Percentiles rank a stretch among this genome's conserved stretches.
These are phyloP conservation scores for Ustilaginoidea virens DNA, from an alignment of 2,329 filamentous ascomycete genomes.

Conservation along the genomic window DNA sequence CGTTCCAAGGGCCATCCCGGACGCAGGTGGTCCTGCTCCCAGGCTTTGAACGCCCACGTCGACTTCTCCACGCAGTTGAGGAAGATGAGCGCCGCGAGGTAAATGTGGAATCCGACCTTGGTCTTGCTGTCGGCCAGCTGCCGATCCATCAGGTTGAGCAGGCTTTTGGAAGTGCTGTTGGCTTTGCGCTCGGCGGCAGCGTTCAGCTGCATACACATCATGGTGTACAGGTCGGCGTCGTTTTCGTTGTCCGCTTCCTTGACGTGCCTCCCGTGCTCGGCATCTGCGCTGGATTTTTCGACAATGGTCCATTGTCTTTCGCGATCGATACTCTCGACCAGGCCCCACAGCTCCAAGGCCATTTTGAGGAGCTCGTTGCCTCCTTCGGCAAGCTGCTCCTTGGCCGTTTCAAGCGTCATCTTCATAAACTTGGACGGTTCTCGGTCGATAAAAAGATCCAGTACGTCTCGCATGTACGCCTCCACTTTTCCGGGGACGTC, in stretches of 20 bases:
- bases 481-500: slow-evolving; percentile 45
- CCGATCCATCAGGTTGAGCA: slow-evolving; percentile 46
- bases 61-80: slow-evolving; percentile 53
- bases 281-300: slow-evolving; percentile 27
- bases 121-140: slow-evolving; percentile 45
- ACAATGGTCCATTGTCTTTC: slow-evolving; percentile 46
- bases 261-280: slow-evolving; percentile 28
- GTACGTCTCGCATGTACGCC: slow-evolving; percentile 41
- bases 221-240: slow-evolving; percentile 41
- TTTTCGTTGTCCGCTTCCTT: slow-evolving; percentile 31
- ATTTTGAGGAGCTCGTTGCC: slow-evolving; percentile 40
- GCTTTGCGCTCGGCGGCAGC: slow-evolving; percentile 50
- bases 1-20: slow-evolving; percentile 45
- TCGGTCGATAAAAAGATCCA: slow-evolving; percentile 40
- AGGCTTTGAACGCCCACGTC: slow-evolving; percentile 53
- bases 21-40: slow-evolving; percentile 46
- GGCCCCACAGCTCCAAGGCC: slow-evolving; percentile 47
- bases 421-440: slow-evolving; percentile 46
- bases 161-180: slow-evolving; percentile 38
- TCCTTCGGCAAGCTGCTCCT: slow-evolving; percentile 27
- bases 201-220: slow-evolving; percentile 48
- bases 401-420: slow-evolving; percentile 39
- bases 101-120: slow-evolving; percentile 44
- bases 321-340: slow-evolving; percentile 49
- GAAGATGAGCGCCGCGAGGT: slow-evolving; percentile 44